Evolutionary conservation across 495 filamentous ascomycete genomes (phyloP).

Genomic region (Penicillium daleae): DNA sequence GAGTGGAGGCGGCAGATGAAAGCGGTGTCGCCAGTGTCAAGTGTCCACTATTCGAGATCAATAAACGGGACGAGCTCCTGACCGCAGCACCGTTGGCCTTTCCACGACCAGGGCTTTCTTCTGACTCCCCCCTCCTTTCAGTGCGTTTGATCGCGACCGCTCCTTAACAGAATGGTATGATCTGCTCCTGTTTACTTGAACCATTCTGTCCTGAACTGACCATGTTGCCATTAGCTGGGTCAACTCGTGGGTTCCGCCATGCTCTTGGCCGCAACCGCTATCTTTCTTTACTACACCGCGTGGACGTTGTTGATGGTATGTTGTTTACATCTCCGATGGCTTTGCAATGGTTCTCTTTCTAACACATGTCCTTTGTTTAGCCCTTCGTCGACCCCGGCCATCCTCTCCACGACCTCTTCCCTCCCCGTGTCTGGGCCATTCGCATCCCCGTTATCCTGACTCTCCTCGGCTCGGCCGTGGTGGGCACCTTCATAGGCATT

Average conservation of each 20-base stretch:
- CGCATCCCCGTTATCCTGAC: slow-evolving; percentile 97
- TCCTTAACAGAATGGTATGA: slow-evolving; percentile 35
- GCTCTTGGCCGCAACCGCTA: slow-evolving; percentile 90
- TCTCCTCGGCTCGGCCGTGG: slow-evolving; percentile 87
- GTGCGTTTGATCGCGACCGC: slow-evolving; percentile 11
- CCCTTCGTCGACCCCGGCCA: slow-evolving; percentile 96
- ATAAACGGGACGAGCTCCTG: slow-evolving; percentile 22
- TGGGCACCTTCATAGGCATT: slow-evolving; percentile 92
- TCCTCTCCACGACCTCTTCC: slow-evolving; percentile 92
- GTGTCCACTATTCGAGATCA: neutral
- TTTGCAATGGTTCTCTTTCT: slow-evolving; percentile 5
- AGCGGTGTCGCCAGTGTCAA: neutral
- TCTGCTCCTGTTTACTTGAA: neutral
- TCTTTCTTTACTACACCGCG: slow-evolving; percentile 98
- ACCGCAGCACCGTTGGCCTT: slow-evolving; percentile 5
- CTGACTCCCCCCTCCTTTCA: neutral
- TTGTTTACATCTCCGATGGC: slow-evolving; percentile 1
- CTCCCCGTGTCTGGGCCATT: slow-evolving; percentile 97
- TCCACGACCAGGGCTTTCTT: slow-evolving; percentile 10
- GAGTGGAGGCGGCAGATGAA: neutral
- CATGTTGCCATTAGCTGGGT: slow-evolving; percentile 71
- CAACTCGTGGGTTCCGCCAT: slow-evolving; percentile 95
- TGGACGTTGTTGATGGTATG: slow-evolving; percentile 97
- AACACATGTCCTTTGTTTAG: slow-evolving; percentile 47
- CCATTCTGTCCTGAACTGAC: slow-evolving; percentile 7